Conservation (phyloP, 805 yeast species). For the Maudiozyma saulgeensis region DNA sequence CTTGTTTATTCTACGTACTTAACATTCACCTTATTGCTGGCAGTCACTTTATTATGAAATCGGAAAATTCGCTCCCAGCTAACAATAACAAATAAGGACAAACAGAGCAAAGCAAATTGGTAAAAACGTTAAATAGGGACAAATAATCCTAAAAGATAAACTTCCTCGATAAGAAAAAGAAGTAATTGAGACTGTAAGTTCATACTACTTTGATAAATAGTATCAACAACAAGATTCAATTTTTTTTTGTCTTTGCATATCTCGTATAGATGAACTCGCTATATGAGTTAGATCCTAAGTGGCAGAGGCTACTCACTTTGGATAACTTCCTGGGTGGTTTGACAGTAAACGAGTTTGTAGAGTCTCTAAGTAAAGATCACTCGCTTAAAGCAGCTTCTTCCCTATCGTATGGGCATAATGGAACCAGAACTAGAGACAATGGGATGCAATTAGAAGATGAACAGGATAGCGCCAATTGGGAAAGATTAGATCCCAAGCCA, state of each 20-base stretch:
- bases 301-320: constrained; percentile 43
- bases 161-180: no score
- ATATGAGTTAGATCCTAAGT: constrained; percentile 57
- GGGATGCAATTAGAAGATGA: neutral
- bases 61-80: no score
- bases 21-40: no score
- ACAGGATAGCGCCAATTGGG: constrained; percentile 9
- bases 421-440: neutral
- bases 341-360: constrained; percentile 71
- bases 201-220: neutral
- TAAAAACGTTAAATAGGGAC: no score
- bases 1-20: no score
- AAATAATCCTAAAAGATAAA: no score
- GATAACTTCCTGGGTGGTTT: constrained; percentile 61
- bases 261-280: constrained; percentile 31
- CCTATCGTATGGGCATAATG: neutral
- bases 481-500: constrained; percentile 75
- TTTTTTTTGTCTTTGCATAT: neutral
- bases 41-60: no score
- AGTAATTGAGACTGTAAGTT: no score
- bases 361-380: constrained; percentile 65
- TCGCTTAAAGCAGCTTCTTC: constrained; percentile 9
- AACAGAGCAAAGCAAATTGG: no score
- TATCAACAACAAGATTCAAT: neutral
- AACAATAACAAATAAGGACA: no score